Evolutionary conservation across 371 early-diverging fungal genomes (phyloP).

Genomic region (Batkoa obscura): DNA sequence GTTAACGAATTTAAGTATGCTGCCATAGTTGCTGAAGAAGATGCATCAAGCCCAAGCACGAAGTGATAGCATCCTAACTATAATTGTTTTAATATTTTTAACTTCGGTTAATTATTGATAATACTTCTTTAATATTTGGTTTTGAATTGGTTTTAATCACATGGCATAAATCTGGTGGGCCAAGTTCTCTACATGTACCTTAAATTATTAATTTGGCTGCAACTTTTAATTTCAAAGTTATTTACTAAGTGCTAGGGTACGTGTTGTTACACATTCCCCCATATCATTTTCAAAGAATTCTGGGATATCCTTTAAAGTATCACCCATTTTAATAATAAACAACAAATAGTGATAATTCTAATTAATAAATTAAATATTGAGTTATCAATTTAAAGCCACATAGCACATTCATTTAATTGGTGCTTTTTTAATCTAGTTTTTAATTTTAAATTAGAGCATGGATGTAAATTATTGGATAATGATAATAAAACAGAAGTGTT

Average conservation of each 20-base stretch:
- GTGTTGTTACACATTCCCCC: conserved; percentile 63
- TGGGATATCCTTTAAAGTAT: conserved; percentile 54
- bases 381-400: too few relatives aligned
- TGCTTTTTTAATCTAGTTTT: too few relatives aligned
- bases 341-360: too few relatives aligned
- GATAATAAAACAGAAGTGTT: too few relatives aligned
- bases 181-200: conserved; percentile 79
- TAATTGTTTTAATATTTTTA: neutral
- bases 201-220: neutral
- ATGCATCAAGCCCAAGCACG: conserved; percentile 79
- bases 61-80: conserved; percentile 82
- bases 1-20: conserved; percentile 87
- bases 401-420: too few relatives aligned
- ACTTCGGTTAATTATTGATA: neutral
- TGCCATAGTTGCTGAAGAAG: conserved; percentile 84
- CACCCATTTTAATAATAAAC: conserved; percentile 7
- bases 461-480: too few relatives aligned
- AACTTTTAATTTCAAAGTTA: neutral
- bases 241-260: conserved; percentile 80
- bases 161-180: conserved; percentile 93
- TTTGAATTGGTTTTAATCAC: conserved; percentile 73
- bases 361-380: too few relatives aligned
- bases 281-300: conserved; percentile 85
- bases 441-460: too few relatives aligned
- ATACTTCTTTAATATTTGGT: conserved; percentile 60